phyloP scores from a whole-genome alignment of 257 asterid species.

The Linaria vulgaris region DNA sequence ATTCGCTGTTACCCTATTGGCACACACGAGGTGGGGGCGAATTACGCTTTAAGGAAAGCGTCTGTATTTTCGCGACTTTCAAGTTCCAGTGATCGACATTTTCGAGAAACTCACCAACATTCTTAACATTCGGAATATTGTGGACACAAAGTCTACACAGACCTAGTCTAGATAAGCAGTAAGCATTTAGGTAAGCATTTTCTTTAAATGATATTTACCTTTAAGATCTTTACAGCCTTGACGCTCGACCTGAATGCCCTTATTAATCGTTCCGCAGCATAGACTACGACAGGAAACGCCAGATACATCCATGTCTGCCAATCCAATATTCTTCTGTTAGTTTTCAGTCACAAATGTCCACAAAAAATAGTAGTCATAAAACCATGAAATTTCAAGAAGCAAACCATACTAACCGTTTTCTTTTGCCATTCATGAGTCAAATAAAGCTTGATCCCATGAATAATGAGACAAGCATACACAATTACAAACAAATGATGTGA shows the following conservation, averaged over 20 bases:
- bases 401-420: conserved; percentile 51
- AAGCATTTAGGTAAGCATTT: too few relatives aligned
- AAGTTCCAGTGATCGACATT: too few relatives aligned
- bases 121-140: too few relatives aligned
- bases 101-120: too few relatives aligned
- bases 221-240: conserved; percentile 65
- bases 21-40: too few relatives aligned
- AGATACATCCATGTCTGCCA: conserved; percentile 89
- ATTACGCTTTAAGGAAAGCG: too few relatives aligned
- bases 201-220: too few relatives aligned
- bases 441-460: conserved; percentile 78
- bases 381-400: not conserved
- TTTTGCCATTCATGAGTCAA: conserved; percentile 58
- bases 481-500: conserved; percentile 78
- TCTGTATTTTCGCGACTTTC: too few relatives aligned
- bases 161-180: too few relatives aligned
- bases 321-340: not conserved
- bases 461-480: conserved; percentile 63
- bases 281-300: conserved; percentile 57
- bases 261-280: conserved; percentile 64
- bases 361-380: not conserved
- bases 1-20: too few relatives aligned
- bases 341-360: too few relatives aligned
- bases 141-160: too few relatives aligned
- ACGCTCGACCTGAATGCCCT: conserved; percentile 76